Base-by-base conservation (phyloP, 805 yeast genomes). In the Starmerella potacharoeniae region DNA sequence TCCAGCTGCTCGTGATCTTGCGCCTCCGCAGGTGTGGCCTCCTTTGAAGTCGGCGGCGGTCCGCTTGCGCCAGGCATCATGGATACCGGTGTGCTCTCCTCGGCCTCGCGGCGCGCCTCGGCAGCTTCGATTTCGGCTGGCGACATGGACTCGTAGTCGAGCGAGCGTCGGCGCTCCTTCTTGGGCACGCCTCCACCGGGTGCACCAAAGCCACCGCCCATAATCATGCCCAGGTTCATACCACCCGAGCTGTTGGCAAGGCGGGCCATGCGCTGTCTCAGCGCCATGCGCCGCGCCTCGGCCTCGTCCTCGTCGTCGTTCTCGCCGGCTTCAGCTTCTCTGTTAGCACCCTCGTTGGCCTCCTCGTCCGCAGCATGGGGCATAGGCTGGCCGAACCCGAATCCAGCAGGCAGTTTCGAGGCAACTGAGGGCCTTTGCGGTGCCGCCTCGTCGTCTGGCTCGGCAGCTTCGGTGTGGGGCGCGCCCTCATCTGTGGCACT, bases 231-330 rank as follows among this genome's bases (percentile, higher is more conserved):
- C 10, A 68, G 66, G 45, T 82, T 77, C 82, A 85, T 79, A 71
- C 84, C 77, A 5, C 89, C 89, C 22, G 96, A 95, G 0, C 96
- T 88, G 36, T 95, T 95, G 0, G 97, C 85, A 17, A 91, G 77
- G 63, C 83, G 86, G n/a, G 98, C 97, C 96, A 91, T 91, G 58
- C 97, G 79, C 60, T 86, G 96, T 22, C 95, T 82, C 52, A 91
- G 73, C 6, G 83, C 86, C 49, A 83, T 77, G 63, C 93, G 78
- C 54, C 84, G 79, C 5, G 82, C 74, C 4, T 73, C 81, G 2
- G 73, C 79, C 2, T 75, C 78, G 3, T 71, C 78, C 9, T 67
- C 71, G 1, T 68, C 75, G 1, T 56, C 66, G 9, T 37, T 14
- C 37, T 45, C 41, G 1, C 31, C 41, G 14, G 8, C 22, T n/a